phyloP scores from a whole-genome alignment of 768 basidiomycete genomes.

The Kwoniella sp. region DNA sequence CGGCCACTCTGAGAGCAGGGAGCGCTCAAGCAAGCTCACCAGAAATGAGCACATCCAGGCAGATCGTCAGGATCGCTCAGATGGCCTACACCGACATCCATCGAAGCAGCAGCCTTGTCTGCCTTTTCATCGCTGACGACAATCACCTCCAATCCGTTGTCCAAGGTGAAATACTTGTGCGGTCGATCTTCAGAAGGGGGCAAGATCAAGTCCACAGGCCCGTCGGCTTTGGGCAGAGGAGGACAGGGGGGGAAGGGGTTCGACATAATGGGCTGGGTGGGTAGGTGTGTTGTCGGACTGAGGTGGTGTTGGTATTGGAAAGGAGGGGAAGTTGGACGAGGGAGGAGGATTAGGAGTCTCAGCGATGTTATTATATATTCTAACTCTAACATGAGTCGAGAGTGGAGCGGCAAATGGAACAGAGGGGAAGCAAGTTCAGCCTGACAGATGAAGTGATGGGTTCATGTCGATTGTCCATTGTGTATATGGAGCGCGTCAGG shows the following conservation, averaged over 20 bases:
- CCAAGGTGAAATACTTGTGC: slow-evolving; percentile 70
- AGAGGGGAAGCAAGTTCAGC: not conserved
- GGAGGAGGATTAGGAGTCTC: slow-evolving; percentile 1
- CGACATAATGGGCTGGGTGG: slow-evolving; percentile 15
- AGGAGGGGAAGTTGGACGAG: not conserved
- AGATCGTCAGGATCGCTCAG: slow-evolving; percentile 76
- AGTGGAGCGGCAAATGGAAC: no score
- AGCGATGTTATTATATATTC: not conserved
- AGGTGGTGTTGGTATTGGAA: not conserved
- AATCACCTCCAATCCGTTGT: slow-evolving; percentile 84
- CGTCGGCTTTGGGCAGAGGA: slow-evolving; percentile 37
- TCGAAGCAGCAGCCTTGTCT: slow-evolving; percentile 91
- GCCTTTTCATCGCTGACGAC: slow-evolving; percentile 80
- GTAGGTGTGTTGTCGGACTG: slow-evolving; percentile 14
- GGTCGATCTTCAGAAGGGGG: slow-evolving; percentile 52
- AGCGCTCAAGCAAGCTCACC: slow-evolving; percentile 30
- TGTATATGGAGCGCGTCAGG: no score
- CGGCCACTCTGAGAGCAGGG: not conserved
- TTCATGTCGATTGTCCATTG: no score
- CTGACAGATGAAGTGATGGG: not conserved
- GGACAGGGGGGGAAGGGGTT: slow-evolving; percentile 42
- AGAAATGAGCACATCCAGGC: slow-evolving; percentile 57
- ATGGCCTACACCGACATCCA: slow-evolving; percentile 94
- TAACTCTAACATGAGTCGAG: not conserved
- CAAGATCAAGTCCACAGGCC: slow-evolving; percentile 44